Evolutionary conservation across 805 yeast species (phyloP).

Genomic region (Kuraishia borneana): DNA sequence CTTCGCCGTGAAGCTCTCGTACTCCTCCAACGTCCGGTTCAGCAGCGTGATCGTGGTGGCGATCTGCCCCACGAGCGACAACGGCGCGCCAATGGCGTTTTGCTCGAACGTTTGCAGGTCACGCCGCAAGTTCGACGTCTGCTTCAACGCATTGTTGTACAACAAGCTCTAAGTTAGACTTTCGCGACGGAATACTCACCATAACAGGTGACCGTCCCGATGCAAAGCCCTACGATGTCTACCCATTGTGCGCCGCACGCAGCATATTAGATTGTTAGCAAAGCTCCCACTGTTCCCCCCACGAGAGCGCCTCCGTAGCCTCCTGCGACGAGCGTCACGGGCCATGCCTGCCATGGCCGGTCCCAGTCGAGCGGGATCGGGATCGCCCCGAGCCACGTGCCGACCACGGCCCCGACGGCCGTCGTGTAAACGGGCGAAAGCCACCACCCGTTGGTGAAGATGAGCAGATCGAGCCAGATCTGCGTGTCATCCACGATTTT

Average conservation of each 20-base stretch:
- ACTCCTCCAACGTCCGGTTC: conserved; percentile 53
- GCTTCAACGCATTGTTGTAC: conserved; percentile 84
- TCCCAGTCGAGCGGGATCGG: conserved; percentile 98
- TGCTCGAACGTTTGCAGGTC: conserved; percentile 61
- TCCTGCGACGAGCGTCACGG: conserved; percentile 76
- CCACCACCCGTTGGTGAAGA: conserved; percentile 16
- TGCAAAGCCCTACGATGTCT: too few relatives aligned
- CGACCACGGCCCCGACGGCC: conserved; percentile 35
- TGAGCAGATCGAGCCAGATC: conserved; percentile 15
- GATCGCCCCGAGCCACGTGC: conserved; percentile 87
- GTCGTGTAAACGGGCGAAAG: conserved; percentile 23
- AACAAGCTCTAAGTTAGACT: conserved; percentile 51
- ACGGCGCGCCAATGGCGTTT: conserved; percentile 57
- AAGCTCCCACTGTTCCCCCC: conserved; percentile 26
- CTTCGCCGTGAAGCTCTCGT: conserved; percentile 28
- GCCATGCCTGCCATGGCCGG: conserved; percentile 95
- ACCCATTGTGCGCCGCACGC: neutral
- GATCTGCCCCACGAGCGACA: conserved; percentile 50
- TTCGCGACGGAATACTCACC: neutral
- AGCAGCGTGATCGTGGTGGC: conserved; percentile 74
- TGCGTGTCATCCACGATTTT: conserved; percentile 24
- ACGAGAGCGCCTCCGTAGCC: conserved; percentile 60
- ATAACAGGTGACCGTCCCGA: too few relatives aligned
- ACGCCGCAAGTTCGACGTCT: conserved; percentile 57
- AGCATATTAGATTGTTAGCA: neutral